Evolutionary conservation across 2,329 filamentous ascomycete genomes (phyloP).

Genomic region (Paramyrothecium sp.): DNA sequence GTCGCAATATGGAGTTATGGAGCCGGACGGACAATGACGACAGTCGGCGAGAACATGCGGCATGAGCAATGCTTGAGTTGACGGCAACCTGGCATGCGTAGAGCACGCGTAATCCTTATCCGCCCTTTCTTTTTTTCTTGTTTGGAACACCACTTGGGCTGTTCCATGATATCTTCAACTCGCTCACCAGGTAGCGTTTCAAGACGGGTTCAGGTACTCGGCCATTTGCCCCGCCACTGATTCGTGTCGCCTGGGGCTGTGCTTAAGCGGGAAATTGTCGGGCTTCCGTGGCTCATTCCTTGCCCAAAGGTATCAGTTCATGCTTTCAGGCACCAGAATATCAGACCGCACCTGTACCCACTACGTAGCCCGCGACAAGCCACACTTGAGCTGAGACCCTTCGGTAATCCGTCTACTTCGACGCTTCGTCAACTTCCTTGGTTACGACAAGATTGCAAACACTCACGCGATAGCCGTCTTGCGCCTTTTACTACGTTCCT

Average conservation of each 20-base stretch:
- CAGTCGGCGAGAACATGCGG: neutral
- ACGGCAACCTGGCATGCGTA: neutral
- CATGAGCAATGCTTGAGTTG: too few species aligned
- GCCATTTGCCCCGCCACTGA: constrained; percentile 9
- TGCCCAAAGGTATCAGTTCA: constrained; percentile 13
- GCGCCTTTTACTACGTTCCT: neutral
- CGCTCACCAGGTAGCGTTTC: too few species aligned
- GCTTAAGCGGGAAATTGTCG: constrained; percentile 32
- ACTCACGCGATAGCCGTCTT: neutral
- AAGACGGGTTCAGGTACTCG: too few species aligned
- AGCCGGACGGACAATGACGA: neutral
- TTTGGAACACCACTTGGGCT: too few species aligned
- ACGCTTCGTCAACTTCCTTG: constrained; percentile 11
- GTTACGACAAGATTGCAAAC: neutral
- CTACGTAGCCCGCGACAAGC: constrained; percentile 20
- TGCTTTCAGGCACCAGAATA: constrained; percentile 30
- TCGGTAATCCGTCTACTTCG: constrained; percentile 5
- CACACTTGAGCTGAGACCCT: constrained; percentile 22
- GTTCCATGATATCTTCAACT: too few species aligned
- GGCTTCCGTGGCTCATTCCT: constrained; percentile 17
- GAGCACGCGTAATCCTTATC: neutral
- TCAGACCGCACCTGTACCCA: constrained; percentile 14
- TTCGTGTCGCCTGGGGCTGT: constrained; percentile 25
- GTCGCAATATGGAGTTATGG: neutral
- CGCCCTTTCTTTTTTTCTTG: too few species aligned